These are phyloP conservation scores for Knoxdaviesia proteae DNA, from an alignment of 2,329 filamentous ascomycete genomes.

Conservation along the genomic window DNA sequence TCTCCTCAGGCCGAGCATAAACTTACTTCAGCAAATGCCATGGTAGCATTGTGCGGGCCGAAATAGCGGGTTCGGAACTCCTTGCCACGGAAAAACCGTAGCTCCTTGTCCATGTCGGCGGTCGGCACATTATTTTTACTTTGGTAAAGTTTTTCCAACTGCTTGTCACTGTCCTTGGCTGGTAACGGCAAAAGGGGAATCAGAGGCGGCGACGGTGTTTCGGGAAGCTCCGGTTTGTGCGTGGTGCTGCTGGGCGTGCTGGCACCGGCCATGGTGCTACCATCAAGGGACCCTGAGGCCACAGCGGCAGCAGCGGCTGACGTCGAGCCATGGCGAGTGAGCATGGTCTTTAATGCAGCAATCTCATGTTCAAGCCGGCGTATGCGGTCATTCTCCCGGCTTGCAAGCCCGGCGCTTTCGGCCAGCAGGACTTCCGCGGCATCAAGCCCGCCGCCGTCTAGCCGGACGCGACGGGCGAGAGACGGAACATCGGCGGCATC, in stretches of 20 bases:
- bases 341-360: conserved; percentile 30
- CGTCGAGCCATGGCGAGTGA: conserved; percentile 18
- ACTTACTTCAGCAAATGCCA: conserved; percentile 32
- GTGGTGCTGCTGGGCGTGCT: conserved; percentile 8
- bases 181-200: no score
- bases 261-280: conserved; percentile 22
- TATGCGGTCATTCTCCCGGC: conserved; percentile 35
- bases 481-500: conserved; percentile 18
- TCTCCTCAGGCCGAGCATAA: neutral
- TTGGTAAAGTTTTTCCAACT: no score
- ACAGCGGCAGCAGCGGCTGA: conserved; percentile 10
- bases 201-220: conserved; percentile 17
- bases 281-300: conserved; percentile 18
- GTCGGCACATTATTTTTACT: no score
- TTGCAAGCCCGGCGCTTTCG: conserved; percentile 5
- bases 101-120: conserved; percentile 21
- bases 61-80: conserved; percentile 40
- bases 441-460: no score
- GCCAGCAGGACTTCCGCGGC: no score
- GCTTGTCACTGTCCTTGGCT: no score
- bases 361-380: conserved; percentile 38
- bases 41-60: conserved; percentile 37
- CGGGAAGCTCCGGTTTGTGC: no score
- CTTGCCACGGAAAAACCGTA: conserved; percentile 35
- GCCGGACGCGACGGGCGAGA: neutral